Conservation (phyloP, 2,329 filamentous ascomycete genomes). For the Cryoendolithus antarcticus region DNA sequence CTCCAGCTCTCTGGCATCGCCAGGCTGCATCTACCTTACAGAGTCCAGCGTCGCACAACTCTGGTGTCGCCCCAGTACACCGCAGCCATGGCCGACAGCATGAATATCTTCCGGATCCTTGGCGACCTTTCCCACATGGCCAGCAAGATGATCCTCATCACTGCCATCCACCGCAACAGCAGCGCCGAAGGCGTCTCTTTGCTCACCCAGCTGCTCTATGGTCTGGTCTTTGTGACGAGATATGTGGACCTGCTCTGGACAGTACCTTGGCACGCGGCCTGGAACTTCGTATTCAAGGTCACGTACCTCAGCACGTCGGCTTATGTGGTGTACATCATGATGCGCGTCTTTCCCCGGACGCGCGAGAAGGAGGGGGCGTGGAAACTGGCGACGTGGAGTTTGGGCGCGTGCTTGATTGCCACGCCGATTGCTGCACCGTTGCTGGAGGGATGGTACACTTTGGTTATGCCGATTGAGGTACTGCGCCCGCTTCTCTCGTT, state of each 20-base stretch:
- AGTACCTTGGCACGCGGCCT: constrained; percentile 30
- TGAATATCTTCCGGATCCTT: constrained; percentile 52
- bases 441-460: constrained; percentile 35
- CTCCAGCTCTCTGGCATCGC: too few species aligned
- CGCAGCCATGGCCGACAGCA: not conserved
- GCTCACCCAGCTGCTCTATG: constrained; percentile 81
- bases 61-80: too few species aligned
- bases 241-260: constrained; percentile 60
- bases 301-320: constrained; percentile 76
- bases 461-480: not conserved
- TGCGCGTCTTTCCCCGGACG: constrained; percentile 74
- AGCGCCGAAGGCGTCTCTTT: constrained; percentile 85
- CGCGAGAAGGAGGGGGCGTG: constrained; percentile 80
- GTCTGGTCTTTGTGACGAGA: constrained; percentile 69
- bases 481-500: too few species aligned
- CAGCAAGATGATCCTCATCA: constrained; percentile 84
- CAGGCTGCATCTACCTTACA: too few species aligned
- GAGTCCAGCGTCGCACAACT: too few species aligned
- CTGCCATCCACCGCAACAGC: constrained; percentile 75
- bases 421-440: constrained; percentile 64
- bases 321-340: constrained; percentile 82
- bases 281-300: constrained; percentile 71
- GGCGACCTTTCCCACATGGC: constrained; percentile 74
- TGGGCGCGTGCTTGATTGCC: constrained; percentile 51
- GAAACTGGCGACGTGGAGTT: constrained; percentile 66